Conservation (phyloP, 345 rosid genomes). For the Brassica nigra region DNA sequence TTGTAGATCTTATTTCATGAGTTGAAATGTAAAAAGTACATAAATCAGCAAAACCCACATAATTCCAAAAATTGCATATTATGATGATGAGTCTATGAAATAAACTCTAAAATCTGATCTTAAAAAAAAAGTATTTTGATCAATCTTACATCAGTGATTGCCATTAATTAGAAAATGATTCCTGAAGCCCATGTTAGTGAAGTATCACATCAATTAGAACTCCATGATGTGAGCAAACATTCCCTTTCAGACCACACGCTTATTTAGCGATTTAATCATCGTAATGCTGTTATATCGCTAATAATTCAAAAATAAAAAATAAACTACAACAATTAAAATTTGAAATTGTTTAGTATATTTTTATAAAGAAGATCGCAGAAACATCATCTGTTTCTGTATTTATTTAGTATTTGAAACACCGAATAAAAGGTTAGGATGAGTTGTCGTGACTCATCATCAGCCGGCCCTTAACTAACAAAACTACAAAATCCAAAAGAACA, state of each 20-base stretch:
- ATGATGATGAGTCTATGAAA: neutral
- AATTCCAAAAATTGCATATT: neutral
- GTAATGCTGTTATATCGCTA: neutral
- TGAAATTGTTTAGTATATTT: neutral
- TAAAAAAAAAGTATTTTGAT: neutral
- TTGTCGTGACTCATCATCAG: conserved; percentile 36
- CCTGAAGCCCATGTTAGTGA: conserved; percentile 16
- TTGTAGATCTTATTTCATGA: too few species aligned
- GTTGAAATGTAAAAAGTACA: neutral
- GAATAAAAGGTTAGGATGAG: conserved; percentile 26
- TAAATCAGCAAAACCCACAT: neutral
- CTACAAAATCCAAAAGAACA: conserved; percentile 1
- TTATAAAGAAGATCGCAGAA: neutral
- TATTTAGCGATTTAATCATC: neutral
- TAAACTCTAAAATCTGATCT: neutral
- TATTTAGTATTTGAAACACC: conserved; percentile 7
- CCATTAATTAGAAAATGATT: conserved; percentile 10
- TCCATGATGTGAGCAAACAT: conserved; percentile 21
- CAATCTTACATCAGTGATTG: conserved; percentile 9
- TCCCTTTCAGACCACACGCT: conserved; percentile 10
- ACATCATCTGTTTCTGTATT: conserved; percentile 1
- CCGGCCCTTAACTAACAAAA: conserved; percentile 26
- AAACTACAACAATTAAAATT: neutral
- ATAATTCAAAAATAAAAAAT: neutral
- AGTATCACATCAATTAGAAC: conserved; percentile 4